Conservation (phyloP, 2,329 filamentous ascomycete species). For the Fusarium sp. region DNA sequence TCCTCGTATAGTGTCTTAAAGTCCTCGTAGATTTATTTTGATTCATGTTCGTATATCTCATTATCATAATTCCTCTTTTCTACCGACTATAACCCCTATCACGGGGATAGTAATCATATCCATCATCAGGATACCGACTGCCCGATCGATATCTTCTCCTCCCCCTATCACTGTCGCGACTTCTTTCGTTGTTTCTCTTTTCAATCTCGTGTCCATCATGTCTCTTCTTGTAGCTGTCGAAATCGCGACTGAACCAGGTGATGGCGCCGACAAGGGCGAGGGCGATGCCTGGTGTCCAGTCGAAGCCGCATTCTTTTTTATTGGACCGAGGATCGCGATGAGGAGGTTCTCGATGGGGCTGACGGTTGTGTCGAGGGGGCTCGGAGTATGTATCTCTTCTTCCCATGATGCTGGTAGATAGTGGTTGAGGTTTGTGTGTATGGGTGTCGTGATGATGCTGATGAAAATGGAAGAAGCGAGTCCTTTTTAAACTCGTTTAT, state of each 20-base stretch:
- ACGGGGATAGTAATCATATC: conserved; percentile 22
- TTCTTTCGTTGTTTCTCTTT: neutral
- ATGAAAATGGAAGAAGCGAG: neutral
- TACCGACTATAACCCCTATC: conserved; percentile 32
- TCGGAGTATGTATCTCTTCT: conserved; percentile 35
- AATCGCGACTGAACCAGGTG: conserved; percentile 58
- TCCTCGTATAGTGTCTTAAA: neutral
- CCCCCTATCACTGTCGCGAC: conserved; percentile 33
- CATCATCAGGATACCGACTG: conserved; percentile 19
- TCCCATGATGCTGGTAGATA: conserved; percentile 27
- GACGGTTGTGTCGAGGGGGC: conserved; percentile 26
- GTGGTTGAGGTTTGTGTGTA: neutral
- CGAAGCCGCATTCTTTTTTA: conserved; percentile 56
- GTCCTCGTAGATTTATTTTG: neutral
- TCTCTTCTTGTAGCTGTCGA: conserved; percentile 34
- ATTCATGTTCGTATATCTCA: conserved; percentile 8
- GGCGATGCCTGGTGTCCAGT: conserved; percentile 57
- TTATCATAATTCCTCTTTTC: conserved; percentile 10
- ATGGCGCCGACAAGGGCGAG: conserved; percentile 56
- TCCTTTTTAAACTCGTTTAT: neutral
- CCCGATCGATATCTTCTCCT: conserved; percentile 29
- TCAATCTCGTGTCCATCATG: conserved; percentile 20
- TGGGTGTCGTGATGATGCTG: neutral
- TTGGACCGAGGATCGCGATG: conserved; percentile 47
- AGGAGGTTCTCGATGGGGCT: conserved; percentile 19